A percentile compares a stretch with the other conserved stretches of the same genome.
These are phyloP conservation scores for Cucurbita pepo DNA, from an alignment of 306 rosid genomes.

Conservation along the genomic window DNA sequence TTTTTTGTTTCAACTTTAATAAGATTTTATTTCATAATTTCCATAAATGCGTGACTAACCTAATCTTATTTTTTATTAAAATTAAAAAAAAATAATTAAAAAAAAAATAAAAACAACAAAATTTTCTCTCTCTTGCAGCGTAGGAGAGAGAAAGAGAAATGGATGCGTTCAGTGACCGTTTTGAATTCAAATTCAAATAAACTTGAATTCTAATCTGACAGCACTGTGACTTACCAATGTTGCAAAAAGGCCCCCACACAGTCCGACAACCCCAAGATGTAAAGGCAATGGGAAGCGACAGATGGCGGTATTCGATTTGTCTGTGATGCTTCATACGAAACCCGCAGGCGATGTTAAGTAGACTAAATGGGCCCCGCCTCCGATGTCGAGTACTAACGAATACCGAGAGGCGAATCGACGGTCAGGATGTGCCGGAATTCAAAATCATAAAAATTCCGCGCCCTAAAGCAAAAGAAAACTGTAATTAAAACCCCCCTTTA, in stretches of 20 bases:
- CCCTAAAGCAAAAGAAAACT: constrained; percentile 14
- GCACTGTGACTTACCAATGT: constrained; percentile 9
- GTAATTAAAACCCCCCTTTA: constrained; percentile 17
- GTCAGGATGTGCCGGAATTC: constrained; percentile 36
- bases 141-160: not conserved
- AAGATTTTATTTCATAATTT: not conserved
- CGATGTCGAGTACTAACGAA: constrained; percentile 50
- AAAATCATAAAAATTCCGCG: constrained; percentile 53
- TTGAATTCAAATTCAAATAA: constrained; percentile 59
- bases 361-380: constrained; percentile 28
- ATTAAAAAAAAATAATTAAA: no score
- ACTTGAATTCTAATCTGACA: constrained; percentile 5
- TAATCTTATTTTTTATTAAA: not conserved
- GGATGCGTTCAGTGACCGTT: constrained; percentile 39
- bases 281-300: not conserved
- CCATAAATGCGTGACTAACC: not conserved
- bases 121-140: not conserved
- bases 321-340: not conserved
- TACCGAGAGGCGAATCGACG: constrained; percentile 28
- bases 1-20: not conserved
- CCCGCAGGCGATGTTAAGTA: not conserved
- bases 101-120: no score
- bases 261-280: not conserved
- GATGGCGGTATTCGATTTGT: not conserved
- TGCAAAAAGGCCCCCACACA: not conserved